Conservation (phyloP, 768 basidiomycete genomes). For the Dacryopinax primogenitus region DNA sequence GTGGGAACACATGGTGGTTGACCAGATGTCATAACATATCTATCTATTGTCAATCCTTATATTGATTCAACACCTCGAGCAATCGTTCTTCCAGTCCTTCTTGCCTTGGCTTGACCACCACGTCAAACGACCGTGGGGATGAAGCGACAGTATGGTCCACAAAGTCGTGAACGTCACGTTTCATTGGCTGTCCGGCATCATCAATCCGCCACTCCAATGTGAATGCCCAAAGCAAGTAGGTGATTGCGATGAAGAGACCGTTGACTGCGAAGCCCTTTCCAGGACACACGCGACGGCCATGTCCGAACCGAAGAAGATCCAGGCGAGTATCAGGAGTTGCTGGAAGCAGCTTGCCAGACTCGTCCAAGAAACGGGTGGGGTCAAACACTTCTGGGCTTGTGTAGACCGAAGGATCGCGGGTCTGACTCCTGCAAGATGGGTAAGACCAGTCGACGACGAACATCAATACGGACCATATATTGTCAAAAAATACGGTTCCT, state of each 20-base stretch:
- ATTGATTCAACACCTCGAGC: background rate
- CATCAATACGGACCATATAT: conserved; percentile 18
- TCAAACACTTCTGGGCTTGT: background rate
- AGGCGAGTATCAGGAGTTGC: background rate
- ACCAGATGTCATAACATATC: background rate
- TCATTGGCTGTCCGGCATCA: background rate
- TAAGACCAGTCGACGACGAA: conserved; percentile 10
- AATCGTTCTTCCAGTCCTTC: background rate
- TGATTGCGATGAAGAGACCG: background rate
- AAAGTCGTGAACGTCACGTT: background rate
- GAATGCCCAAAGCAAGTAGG: background rate
- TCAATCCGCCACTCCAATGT: background rate
- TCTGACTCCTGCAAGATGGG: background rate
- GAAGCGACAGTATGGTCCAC: background rate
- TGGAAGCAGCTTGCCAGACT: background rate
- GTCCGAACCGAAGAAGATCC: background rate
- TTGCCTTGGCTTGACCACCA: background rate
- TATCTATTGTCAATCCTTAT: background rate
- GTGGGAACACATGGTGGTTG: background rate
- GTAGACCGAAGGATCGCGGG: background rate
- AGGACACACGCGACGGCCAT: background rate
- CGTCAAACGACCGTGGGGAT: background rate
- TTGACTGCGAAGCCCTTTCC: background rate
- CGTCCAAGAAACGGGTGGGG: background rate
- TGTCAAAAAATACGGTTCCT: conserved; percentile 11